Base-by-base conservation (phyloP, 2,329 filamentous ascomycete species). In the Akanthomyces muscarius region DNA sequence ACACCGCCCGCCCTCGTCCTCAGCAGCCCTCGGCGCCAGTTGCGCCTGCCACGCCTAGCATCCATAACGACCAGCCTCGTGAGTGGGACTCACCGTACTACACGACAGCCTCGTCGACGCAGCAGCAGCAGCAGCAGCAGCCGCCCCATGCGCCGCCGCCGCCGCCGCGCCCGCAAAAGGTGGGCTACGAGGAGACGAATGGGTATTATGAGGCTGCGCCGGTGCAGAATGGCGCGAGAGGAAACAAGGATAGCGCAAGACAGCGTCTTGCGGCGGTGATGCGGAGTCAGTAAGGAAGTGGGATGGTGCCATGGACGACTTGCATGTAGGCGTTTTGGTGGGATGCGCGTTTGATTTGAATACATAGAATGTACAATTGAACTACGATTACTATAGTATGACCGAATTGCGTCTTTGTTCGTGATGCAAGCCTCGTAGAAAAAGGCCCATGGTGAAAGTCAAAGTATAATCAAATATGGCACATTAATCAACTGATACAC, bases 81-180 rank as follows among this genome's bases (percentile, higher is more conserved):
- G 71, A 76, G 14, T 75, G 73, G 70, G 69, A 74, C 25, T 60
- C 66, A 48, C 65, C 70, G 4, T 70, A 69, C 11, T 74, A 74
- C 62, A 67, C 65, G 11, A 63, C 63, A 48, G 63, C 66, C 4
- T 48, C 64, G 7, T 44, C 60, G 10, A 23, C 51, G 10, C 33
- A 36, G 33, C 14, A 14, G 14, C 62, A 64, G 51, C 62, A 64
- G 51, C 52, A 63, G 44, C 65, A 66, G 47, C 64, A 67, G 38
- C 64, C 68, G 23, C 68, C 66, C 23, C 65, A 68, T 14, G 70
- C 69, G 3, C 73, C 75, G 38, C 73, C 75, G 1, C 75, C 75
- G 2, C 75, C 75, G 6, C 75, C 75, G 2, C 73, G 74, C 4
- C 75, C 75, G 4, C 72, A 72, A 52, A 77, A 77, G 68, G 69